Evolutionary conservation across 2,329 filamentous ascomycete genomes (phyloP).

Genomic region (Xylariales sp.): DNA sequence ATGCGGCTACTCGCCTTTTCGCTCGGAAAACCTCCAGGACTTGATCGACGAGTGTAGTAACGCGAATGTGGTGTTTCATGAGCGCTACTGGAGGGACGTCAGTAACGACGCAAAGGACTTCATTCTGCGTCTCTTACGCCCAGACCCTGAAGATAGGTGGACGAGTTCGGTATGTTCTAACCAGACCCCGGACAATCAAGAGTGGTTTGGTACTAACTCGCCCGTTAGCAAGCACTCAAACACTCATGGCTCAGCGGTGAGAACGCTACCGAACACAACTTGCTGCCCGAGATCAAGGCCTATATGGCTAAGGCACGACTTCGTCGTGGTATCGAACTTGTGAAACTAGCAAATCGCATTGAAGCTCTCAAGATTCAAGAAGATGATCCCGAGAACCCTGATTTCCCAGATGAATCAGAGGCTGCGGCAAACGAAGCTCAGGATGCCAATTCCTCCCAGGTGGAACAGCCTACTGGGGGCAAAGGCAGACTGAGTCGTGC

Average conservation of each 20-base stretch:
- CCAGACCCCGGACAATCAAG: conserved; percentile 17
- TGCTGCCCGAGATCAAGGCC: conserved; percentile 95
- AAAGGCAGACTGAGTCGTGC: conserved; percentile 61
- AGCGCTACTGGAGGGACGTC: conserved; percentile 98
- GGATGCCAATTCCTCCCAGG: conserved; percentile 50
- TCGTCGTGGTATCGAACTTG: conserved; percentile 91
- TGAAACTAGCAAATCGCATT: conserved; percentile 96
- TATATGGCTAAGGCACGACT: conserved; percentile 93
- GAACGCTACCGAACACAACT: conserved; percentile 93
- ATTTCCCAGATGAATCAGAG: conserved; percentile 73
- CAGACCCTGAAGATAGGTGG: conserved; percentile 79
- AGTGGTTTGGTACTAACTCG: conserved; percentile 16
- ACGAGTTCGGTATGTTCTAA: conserved; percentile 74
- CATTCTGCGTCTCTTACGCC: conserved; percentile 83
- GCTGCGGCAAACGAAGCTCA: conserved; percentile 63
- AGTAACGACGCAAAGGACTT: conserved; percentile 96
- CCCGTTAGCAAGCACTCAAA: conserved; percentile 74
- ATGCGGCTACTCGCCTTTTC: conserved; percentile 97
- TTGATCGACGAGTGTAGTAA: conserved; percentile 93
- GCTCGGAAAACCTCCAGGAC: conserved; percentile 91
- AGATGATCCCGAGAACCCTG: conserved; percentile 81
- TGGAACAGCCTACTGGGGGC: conserved; percentile 51
- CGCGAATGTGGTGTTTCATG: conserved; percentile 90
- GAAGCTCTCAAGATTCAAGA: conserved; percentile 94
- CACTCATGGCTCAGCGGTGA: conserved; percentile 93